These are phyloP conservation scores for Paecilomyces formosus DNA, from an alignment of 2,329 filamentous ascomycete species.

Conservation along the genomic window DNA sequence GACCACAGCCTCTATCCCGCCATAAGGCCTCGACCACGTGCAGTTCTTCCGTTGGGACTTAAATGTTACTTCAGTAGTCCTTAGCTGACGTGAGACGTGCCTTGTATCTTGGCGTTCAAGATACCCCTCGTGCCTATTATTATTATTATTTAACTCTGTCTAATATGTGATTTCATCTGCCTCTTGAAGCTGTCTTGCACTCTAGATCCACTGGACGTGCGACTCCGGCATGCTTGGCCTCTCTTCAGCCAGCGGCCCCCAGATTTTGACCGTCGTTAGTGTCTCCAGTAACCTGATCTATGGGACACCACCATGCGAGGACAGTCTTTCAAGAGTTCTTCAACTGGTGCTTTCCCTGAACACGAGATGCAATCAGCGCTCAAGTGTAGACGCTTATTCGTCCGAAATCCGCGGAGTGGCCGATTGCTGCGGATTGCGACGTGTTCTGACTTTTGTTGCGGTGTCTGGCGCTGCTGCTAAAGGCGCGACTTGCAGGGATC, in stretches of 20 bases:
- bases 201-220: no score
- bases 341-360: neutral
- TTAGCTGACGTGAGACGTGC: no score
- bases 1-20: neutral
- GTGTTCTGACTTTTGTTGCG: neutral
- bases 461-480: neutral
- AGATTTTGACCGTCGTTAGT: neutral
- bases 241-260: neutral
- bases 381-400: neutral
- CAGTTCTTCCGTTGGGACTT: neutral
- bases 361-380: neutral
- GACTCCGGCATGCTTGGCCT: no score
- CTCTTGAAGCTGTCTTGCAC: no score
- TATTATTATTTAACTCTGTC: no score
- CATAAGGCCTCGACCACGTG: neutral
- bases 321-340: neutral
- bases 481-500: neutral
- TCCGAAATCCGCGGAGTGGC: neutral
- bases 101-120: no score
- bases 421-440: neutral
- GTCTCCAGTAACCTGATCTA: neutral
- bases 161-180: no score
- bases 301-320: neutral
- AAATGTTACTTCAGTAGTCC: no score
- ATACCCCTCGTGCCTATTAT: no score